Base-by-base conservation (phyloP, 2,329 filamentous ascomycete species). In the Colletotrichum sidae region DNA sequence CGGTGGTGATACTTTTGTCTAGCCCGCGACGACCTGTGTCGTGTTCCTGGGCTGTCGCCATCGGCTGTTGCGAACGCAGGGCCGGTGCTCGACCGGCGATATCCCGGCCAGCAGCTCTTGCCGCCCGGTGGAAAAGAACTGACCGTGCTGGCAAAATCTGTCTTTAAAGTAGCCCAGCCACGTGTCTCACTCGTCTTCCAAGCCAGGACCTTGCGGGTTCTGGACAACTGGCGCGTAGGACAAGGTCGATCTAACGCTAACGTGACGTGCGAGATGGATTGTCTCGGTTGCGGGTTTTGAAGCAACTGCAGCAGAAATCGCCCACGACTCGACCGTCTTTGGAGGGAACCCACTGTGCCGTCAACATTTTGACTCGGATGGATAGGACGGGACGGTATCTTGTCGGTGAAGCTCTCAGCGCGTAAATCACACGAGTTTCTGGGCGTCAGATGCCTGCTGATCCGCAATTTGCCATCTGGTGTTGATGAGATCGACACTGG, bases 221-320 rank as follows among this genome's bases (percentile, higher is more conserved):
- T 39, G n/a, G 41, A n/a, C 13, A 34, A 47, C 39, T 17, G 11
- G 54, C 55, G 51, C 51, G 51, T 37, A n/a, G 25, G n/a, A n/a
- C 25, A 25, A 25, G 25, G 46, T 44, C 57, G 62, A 52, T 55
- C 62, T 51, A 45, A 50, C 41, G 25, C 37, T 11, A 13, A 33
- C n/a, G 10, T 34, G 17, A 39, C 55, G 6, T 17, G 8, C 46
- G 34, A 44, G 44, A 55, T 52, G 56, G 17, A 34, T 38, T 60
- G 44, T 54, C 51, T 65, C 61, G 51, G 39, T 41, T n/a, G 15
- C 6, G 44, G 33, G 37, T 41, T 51, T n/a, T 55, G 34, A 52
- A 11, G 8, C 7, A 52, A 51, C 25, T 56, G 34, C 13, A 34
- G 13, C 41, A 41, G 15, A 17, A 13, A 8, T 11, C 35, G 12